These are phyloP conservation scores for Glycine tomentella DNA, from an alignment of 306 rosid genomes.

Conservation along the genomic window DNA sequence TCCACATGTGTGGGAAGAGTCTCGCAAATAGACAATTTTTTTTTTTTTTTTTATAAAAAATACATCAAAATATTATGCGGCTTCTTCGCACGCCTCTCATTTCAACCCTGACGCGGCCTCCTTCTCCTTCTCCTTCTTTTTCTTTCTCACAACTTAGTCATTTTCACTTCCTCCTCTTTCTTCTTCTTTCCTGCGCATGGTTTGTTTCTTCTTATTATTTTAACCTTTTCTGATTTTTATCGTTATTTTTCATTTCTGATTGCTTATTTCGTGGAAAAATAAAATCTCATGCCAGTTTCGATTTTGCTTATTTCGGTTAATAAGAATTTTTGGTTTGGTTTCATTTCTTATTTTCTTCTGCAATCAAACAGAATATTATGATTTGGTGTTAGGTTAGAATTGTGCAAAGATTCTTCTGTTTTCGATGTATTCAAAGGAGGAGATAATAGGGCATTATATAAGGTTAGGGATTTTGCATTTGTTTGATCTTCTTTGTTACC, in stretches of 20 bases:
- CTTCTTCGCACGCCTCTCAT: constrained; percentile 26
- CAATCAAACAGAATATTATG: not conserved
- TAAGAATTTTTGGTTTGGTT: not conserved
- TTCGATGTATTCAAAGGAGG: not conserved
- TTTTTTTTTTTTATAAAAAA: no score
- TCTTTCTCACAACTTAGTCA: constrained; percentile 24
- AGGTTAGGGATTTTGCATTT: constrained; percentile 36
- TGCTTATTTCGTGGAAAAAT: not conserved
- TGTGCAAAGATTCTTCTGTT: constrained; percentile 4
- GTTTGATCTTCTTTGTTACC: not conserved
- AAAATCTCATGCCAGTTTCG: not conserved
- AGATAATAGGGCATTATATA: not conserved
- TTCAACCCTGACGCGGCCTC: not conserved
- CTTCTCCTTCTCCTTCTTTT: not conserved
- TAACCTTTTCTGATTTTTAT: not conserved
- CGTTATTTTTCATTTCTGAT: not conserved
- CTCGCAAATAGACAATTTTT: not conserved
- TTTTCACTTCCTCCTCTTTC: constrained; percentile 14
- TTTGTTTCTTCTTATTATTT: constrained; percentile 9
- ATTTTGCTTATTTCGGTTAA: no score
- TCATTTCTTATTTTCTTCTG: not conserved
- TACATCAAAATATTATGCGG: constrained; percentile 21
- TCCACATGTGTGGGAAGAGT: constrained; percentile 49
- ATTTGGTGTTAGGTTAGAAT: constrained; percentile 34
- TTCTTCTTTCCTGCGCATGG: constrained; percentile 33